Evolutionary conservation across 2,329 filamentous ascomycete species (phyloP), one percentile per base, ranked within the genome.

Genomic region (Botrytis sinoallii): DNA sequence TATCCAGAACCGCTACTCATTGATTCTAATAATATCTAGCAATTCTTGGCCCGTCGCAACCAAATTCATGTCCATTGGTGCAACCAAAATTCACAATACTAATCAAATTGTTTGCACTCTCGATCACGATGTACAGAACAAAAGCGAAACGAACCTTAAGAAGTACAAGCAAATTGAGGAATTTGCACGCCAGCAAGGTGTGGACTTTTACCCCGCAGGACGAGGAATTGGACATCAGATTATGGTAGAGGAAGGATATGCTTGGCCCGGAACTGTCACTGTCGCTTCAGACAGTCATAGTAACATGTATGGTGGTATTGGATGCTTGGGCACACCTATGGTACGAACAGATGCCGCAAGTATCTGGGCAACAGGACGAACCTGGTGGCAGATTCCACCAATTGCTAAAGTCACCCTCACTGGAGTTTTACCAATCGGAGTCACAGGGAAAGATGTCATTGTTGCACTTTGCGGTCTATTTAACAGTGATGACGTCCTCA

Each of bases 361-460:
- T 77, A 93, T 98, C 57, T 97, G 91, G 92, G 92, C 92, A 0
- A 97, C 94, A 0, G 90, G 90, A 6, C 85, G 87, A 77, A 97
- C 92, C 0, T 98, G 94, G 94, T 97, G 90, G 90, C 93, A 97
- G 83, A 88, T 96, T 38, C 95, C 95, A 0, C 93, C 94, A 0
- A 88, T 97, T 42, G 93, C 92, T 1, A 91, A 92, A 83, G 88
- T 98, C 38, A 95, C 88, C 0, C 86, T 98, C 18, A 93, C 88
- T 0, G 95, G 94, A 10, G 83, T 88, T 0, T 84, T 97, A 10
- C 95, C 93, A 0, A 84, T 85, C 1, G 95, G 95, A 18, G 94
- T 97, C 1, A 94, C 92, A 0, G 95, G 94, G 44, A 98, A 99
- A 83, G 96, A 98, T 82, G 92, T 97, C 20, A 98, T 98, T 77